A percentile compares a stretch with the other conserved stretches of the same genome.
Conservation (phyloP, 345 rosid species). For the Syzygium grande region DNA sequence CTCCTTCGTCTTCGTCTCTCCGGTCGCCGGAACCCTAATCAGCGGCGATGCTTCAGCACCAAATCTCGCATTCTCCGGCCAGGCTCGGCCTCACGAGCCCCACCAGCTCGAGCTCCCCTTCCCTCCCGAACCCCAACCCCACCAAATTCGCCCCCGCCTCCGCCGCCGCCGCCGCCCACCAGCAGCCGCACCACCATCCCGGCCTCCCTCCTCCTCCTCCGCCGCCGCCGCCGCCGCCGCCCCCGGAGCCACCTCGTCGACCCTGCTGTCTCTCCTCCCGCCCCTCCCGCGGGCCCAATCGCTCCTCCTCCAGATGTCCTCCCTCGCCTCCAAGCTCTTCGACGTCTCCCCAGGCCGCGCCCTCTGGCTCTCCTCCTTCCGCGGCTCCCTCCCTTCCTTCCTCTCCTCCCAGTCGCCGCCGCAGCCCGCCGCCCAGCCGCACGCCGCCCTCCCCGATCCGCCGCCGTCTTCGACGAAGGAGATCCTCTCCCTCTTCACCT, state of each 20-base stretch:
- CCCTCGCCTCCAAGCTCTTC: constrained; percentile 61
- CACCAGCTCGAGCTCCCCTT: constrained; percentile 52
- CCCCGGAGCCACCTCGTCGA: constrained; percentile 40
- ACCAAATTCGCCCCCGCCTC: constrained; percentile 8
- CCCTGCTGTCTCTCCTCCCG: constrained; percentile 78
- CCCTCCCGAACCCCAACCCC: constrained; percentile 40
- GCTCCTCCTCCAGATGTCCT: constrained; percentile 78
- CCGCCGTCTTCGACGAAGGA: constrained; percentile 63
- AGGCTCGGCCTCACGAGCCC: constrained; percentile 78
- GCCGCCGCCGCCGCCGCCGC: constrained; percentile 4
- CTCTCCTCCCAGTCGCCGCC: constrained; percentile 50
- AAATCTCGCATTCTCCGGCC: constrained; percentile 78
- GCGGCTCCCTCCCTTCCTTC: constrained; percentile 75
- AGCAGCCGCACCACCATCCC: constrained; percentile 19
- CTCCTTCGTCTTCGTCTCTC: not conserved
- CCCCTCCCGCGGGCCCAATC: constrained; percentile 82
- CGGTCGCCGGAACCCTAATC: not conserved
- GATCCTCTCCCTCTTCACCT: constrained; percentile 47
- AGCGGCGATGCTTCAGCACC: constrained; percentile 66
- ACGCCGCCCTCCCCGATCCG: constrained; percentile 25
- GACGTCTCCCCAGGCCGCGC: constrained; percentile 75
- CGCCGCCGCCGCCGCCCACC: constrained; percentile 16
- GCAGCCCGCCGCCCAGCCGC: constrained; percentile 29
- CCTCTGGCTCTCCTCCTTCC: constrained; percentile 65
- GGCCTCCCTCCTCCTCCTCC: constrained; percentile 16